These are phyloP conservation scores for Nyctanthes arbortristis DNA, from an alignment of 257 asterid species.

Conservation along the genomic window DNA sequence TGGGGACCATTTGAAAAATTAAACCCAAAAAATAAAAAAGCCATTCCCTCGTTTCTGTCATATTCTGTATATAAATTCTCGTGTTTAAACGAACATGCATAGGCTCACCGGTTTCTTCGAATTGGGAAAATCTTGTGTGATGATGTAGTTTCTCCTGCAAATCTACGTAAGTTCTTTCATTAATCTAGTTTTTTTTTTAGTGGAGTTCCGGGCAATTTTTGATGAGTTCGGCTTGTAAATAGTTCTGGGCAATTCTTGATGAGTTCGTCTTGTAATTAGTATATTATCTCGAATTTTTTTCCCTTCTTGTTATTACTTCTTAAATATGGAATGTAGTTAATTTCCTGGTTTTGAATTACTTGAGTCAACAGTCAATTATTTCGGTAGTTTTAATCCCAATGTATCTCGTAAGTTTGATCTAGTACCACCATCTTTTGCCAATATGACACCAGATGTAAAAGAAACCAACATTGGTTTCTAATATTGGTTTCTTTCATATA, in stretches of 20 bases:
- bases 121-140: conserved; percentile 23
- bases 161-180: conserved; percentile 21
- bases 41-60: no score
- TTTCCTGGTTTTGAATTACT: background rate
- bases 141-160: no score
- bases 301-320: background rate
- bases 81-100: background rate
- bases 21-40: no score
- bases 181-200: background rate
- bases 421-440: no score
- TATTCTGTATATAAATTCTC: background rate
- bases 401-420: no score
- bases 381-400: no score
- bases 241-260: conserved; percentile 5
- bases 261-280: conserved; percentile 12
- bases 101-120: conserved; percentile 3
- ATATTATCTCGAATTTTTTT: background rate
- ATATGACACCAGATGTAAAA: no score
- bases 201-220: no score
- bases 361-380: background rate
- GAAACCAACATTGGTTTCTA: no score
- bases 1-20: no score
- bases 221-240: no score
- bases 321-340: conserved; percentile 9
- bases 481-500: no score